Evolutionary conservation across 352 stramenopile species (phyloP), one percentile per base, ranked within the genome.

Genomic region (Vaucheria bursata): DNA sequence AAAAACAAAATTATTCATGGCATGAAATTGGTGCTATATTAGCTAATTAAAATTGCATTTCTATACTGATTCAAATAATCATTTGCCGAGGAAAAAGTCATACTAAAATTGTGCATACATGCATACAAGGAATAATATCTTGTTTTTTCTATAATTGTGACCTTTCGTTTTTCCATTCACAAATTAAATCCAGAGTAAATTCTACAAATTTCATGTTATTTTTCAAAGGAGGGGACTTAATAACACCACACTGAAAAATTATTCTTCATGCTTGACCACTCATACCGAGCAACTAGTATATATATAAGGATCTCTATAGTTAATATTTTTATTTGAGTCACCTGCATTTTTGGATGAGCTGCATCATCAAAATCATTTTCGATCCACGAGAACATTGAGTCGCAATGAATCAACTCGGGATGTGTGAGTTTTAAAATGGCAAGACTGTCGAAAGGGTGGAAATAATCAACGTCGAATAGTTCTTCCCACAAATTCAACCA

Each of bases 361-460:
- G 53, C 53, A 34, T 68, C 53, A 34, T 68, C 53, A 2, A 34
- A 34, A 2, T 2, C 53, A 2, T 37, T 2, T 2, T 31, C 53
- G 8, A 68, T 7, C 53, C 53, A 68, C 53, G 8, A 2, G 31
- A 37, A 2, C 53, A 68, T 7, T 2, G 6, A 2, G 53, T 68
- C 53, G 8, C 53, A 68, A 2, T 31, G 31, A 2, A 68, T 31
- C 8, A 68, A 34, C 2, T 68, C 2, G 6, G 53, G 53, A 34
- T 68, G 53, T 7, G 53, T 68, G 53, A 68, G 31, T 8, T 34
- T 31, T 34, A 68, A 34, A 31, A 34, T 34, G 6, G 53, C 53
- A 2, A 68, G 53, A 2, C 31, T 37, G 53, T 68, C 53, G 8
- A 68, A 68, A 34, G 53, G 53, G 53, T 68, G 53, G 53, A 68